These are phyloP conservation scores for Cichorium intybus DNA, from an alignment of 140 eudicot genomes.

Conservation along the genomic window DNA sequence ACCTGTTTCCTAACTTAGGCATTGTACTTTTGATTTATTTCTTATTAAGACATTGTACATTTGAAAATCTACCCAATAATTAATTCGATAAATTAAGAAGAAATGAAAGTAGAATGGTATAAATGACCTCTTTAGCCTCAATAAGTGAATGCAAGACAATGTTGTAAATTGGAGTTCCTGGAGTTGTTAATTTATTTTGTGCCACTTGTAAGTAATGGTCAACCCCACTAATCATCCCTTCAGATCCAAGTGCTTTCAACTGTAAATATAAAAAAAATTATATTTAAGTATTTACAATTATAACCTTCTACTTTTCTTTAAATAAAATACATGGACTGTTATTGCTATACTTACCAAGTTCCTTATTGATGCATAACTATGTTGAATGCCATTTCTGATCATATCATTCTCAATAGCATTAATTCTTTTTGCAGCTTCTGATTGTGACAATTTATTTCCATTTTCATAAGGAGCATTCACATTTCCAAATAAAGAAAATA, in stretches of 20 bases:
- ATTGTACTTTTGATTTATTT: too few relatives aligned
- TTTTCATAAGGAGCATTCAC: slow-evolving; percentile 85
- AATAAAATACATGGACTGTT: background rate
- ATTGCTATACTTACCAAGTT: slow-evolving; percentile 50
- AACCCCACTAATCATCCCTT: slow-evolving; percentile 70
- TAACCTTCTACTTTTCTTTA: too few relatives aligned
- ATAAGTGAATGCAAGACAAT: slow-evolving; percentile 80
- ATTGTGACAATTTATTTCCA: slow-evolving; percentile 57
- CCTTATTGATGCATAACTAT: slow-evolving; percentile 48
- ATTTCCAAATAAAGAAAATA: slow-evolving; percentile 83
- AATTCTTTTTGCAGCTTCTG: slow-evolving; percentile 70
- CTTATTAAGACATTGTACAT: too few relatives aligned
- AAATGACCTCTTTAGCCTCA: slow-evolving; percentile 63
- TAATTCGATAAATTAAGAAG: too few relatives aligned
- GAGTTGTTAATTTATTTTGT: slow-evolving; percentile 40
- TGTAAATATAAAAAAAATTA: slow-evolving; percentile 23
- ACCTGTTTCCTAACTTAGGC: too few relatives aligned
- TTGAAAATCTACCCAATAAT: too few relatives aligned
- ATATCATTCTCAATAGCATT: slow-evolving; percentile 77
- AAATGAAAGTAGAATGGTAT: background rate
- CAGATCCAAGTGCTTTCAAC: slow-evolving; percentile 83
- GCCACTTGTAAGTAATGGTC: slow-evolving; percentile 50
- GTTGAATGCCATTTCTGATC: slow-evolving; percentile 72
- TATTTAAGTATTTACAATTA: too few relatives aligned
- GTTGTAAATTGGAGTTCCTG: slow-evolving; percentile 49